Evolutionary conservation across 2,329 filamentous ascomycete genomes (phyloP).

Genomic region (Aschersonia sp.): DNA sequence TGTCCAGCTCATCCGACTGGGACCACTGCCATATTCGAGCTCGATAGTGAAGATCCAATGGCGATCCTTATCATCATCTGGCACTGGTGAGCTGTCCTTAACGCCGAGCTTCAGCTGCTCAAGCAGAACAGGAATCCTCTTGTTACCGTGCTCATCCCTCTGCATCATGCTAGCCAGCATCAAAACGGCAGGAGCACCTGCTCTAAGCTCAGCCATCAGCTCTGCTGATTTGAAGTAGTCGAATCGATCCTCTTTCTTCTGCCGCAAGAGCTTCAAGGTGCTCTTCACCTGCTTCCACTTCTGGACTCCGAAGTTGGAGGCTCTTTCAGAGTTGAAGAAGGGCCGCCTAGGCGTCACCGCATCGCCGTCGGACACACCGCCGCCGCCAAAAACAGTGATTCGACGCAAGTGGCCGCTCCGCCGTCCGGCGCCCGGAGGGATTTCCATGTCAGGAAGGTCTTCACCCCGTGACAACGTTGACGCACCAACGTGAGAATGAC

Average conservation of each 20-base stretch:
- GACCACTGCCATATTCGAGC: constrained; percentile 87
- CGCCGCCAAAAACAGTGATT: constrained; percentile 49
- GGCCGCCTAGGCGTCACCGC: constrained; percentile 40
- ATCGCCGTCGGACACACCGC: constrained; percentile 50
- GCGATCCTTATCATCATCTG: constrained; percentile 46
- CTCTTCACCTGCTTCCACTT: constrained; percentile 92
- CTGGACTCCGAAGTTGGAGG: constrained; percentile 60
- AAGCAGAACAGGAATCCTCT: constrained; percentile 82
- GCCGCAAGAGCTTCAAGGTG: constrained; percentile 63
- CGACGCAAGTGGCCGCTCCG: constrained; percentile 50
- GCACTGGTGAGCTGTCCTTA: constrained; percentile 59
- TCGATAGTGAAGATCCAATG: constrained; percentile 86
- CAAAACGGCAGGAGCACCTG: constrained; percentile 81
- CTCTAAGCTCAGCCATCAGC: constrained; percentile 85
- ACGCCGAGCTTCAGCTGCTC: constrained; percentile 88
- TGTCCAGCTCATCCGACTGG: constrained; percentile 93
- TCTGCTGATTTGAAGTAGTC: constrained; percentile 94
- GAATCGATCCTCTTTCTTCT: constrained; percentile 74
- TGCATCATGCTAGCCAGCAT: constrained; percentile 98
- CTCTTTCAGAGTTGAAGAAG: constrained; percentile 49
- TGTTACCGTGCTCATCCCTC: constrained; percentile 88
- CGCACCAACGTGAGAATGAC: constrained; percentile 42
- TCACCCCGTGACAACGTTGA: constrained; percentile 29
- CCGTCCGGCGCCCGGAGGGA: constrained; percentile 29
- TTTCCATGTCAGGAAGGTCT: constrained; percentile 36